phyloP scores from a whole-genome alignment of 495 filamentous ascomycete genomes.

The Hypomontagnella monticulosa region DNA sequence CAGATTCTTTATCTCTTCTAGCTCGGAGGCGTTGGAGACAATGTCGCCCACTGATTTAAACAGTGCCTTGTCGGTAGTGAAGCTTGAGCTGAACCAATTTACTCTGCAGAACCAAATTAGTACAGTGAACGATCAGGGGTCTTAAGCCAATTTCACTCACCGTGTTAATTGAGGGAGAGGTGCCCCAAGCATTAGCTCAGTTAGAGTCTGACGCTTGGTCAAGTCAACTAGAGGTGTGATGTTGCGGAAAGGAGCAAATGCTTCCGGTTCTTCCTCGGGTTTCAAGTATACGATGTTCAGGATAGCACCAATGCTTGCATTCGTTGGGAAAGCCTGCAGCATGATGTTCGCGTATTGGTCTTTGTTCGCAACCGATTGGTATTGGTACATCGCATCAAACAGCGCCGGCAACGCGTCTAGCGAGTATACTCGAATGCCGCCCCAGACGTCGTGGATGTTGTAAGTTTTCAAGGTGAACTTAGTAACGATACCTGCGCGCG shows the following conservation, averaged over 20 bases:
- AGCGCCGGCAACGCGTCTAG: slow-evolving; percentile 40
- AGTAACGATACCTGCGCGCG: slow-evolving; percentile 48
- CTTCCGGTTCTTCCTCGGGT: slow-evolving; percentile 30
- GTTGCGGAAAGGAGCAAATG: slow-evolving; percentile 37
- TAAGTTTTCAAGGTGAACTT: slow-evolving; percentile 56
- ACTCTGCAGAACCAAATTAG: slow-evolving; percentile 22
- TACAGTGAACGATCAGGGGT: not conserved
- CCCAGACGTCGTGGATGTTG: slow-evolving; percentile 52
- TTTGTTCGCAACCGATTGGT: slow-evolving; percentile 38
- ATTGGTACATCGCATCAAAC: slow-evolving; percentile 36
- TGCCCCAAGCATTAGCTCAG: slow-evolving; percentile 29
- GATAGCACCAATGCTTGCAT: slow-evolving; percentile 41
- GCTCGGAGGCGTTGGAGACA: slow-evolving; percentile 36
- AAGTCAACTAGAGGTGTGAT: slow-evolving; percentile 35
- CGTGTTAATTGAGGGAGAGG: slow-evolving; percentile 30
- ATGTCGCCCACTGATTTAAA: slow-evolving; percentile 30
- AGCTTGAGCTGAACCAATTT: slow-evolving; percentile 42
- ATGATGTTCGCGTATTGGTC: slow-evolving; percentile 44
- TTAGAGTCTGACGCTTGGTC: slow-evolving; percentile 39
- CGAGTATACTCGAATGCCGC: slow-evolving; percentile 52
- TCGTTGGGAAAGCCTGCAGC: slow-evolving; percentile 42
- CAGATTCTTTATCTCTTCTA: slow-evolving; percentile 33
- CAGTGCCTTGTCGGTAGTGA: slow-evolving; percentile 33
- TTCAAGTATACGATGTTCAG: slow-evolving; percentile 44
- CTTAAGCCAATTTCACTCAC: slow-evolving; percentile 1